phyloP scores from a whole-genome alignment of 2,329 filamentous ascomycete genomes.

The Xylariaceae sp. region DNA sequence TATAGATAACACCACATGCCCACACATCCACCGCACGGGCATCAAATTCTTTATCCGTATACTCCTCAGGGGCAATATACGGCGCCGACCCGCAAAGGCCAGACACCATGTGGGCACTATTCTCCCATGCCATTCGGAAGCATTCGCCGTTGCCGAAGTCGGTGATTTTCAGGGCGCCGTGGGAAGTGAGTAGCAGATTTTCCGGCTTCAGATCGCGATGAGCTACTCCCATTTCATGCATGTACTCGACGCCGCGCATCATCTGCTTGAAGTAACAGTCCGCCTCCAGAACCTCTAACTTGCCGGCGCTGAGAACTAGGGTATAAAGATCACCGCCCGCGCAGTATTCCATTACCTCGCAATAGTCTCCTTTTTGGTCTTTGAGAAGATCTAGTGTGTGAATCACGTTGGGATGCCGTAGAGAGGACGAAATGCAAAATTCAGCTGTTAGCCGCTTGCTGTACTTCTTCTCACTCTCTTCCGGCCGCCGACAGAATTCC shows the following conservation, averaged over 20 bases:
- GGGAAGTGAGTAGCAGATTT: constrained; percentile 88
- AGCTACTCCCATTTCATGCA: constrained; percentile 98
- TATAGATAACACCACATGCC: constrained; percentile 98
- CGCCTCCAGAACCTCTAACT: constrained; percentile 86
- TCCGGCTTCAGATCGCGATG: constrained; percentile 96
- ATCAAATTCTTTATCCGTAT: constrained; percentile 91
- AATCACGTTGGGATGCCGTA: constrained; percentile 96
- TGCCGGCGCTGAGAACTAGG: constrained; percentile 82
- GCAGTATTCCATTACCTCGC: constrained; percentile 99
- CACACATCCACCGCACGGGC: constrained; percentile 96
- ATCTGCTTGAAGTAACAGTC: constrained; percentile 99
- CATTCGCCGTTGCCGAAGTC: constrained; percentile 99
- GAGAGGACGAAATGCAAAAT: constrained; percentile 95
- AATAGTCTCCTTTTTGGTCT: constrained; percentile 95
- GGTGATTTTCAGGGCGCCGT: constrained; percentile 92
- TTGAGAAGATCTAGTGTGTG: constrained; percentile 93
- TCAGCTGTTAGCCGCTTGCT: constrained; percentile 96
- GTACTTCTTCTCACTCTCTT: constrained; percentile 95
- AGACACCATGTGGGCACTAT: constrained; percentile 95
- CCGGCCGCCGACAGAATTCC: constrained; percentile 89
- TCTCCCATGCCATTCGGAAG: constrained; percentile 99
- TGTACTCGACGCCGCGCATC: constrained; percentile 98
- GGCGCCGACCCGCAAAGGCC: constrained; percentile 94
- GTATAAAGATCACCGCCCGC: constrained; percentile 95
- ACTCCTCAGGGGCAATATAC: constrained; percentile 97